A percentile compares a stretch with the other conserved stretches of the same genome.
Conservation (phyloP, 2,329 filamentous ascomycete species). For the Zasmidium citrigriseum region DNA sequence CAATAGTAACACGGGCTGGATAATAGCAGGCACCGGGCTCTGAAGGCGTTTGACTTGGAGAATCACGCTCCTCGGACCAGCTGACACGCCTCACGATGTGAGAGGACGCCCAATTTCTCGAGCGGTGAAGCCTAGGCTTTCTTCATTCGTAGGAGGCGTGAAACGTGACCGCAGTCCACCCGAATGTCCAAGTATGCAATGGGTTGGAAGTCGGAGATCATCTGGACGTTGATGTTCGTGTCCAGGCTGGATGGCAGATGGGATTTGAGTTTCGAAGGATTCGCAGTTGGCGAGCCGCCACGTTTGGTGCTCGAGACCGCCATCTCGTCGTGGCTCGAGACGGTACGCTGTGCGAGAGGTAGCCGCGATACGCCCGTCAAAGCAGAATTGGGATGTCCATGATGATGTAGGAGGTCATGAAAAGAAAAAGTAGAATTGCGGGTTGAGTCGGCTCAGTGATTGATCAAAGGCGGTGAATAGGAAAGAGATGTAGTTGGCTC, state of each 20-base stretch:
- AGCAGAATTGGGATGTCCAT: not conserved
- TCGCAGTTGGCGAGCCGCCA: not conserved
- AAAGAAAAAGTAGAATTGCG: not conserved
- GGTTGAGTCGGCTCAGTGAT: conserved; percentile 2
- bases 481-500: not conserved
- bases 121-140: conserved; percentile 9
- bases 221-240: not conserved
- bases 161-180: not conserved
- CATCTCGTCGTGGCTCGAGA: not conserved
- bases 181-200: not conserved
- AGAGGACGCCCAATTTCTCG: conserved; percentile 2
- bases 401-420: not conserved
- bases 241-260: not conserved
- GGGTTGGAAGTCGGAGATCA: conserved; percentile 1
- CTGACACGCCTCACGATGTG: not conserved
- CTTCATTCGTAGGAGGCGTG: conserved; percentile 2
- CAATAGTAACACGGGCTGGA: not conserved
- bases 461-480: not conserved
- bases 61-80: not conserved
- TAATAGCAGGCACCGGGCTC: not conserved
- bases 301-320: not conserved
- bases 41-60: conserved; percentile 4
- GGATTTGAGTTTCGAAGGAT: not conserved
- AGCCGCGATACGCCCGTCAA: not conserved
- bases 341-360: not conserved